Conservation (phyloP, 2,329 filamentous ascomycete genomes). For the Stachybotrys chlorohalonatus region DNA sequence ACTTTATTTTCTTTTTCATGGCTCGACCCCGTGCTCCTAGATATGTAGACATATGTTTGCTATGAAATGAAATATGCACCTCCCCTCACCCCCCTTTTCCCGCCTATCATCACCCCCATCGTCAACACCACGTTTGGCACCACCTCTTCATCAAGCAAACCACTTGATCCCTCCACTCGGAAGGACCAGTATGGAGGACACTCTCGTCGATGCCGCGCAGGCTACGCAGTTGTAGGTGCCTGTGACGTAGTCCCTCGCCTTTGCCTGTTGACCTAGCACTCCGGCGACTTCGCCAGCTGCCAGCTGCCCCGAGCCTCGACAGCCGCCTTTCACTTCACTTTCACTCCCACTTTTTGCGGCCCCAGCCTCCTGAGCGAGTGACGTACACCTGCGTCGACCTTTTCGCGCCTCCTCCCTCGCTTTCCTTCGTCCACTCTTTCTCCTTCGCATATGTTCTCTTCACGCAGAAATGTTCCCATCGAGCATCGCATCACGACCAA, state of each 20-base stretch:
- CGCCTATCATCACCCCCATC: not conserved
- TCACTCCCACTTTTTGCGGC: not conserved
- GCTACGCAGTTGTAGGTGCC: no score
- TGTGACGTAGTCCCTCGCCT: not conserved
- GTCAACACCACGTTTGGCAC: not conserved
- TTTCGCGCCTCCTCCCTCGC: not conserved
- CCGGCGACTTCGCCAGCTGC: not conserved
- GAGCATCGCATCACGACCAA: not conserved
- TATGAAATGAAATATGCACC: not conserved
- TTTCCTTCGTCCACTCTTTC: not conserved
- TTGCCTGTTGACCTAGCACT: not conserved
- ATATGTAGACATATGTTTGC: not conserved
- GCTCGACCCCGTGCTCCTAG: not conserved
- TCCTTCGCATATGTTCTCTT: not conserved
- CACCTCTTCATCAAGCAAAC: not conserved
- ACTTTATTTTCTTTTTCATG: not conserved
- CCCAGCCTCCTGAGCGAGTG: not conserved
- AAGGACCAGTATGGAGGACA: no score
- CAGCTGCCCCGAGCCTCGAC: not conserved
- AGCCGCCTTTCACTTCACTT: not conserved
- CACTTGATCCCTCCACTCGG: not conserved
- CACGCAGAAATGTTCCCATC: not conserved
- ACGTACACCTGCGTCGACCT: not conserved
- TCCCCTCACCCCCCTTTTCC: not conserved
- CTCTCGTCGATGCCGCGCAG: no score